Evolutionary conservation across 306 rosid genomes (phyloP).

Genomic region (Castanospermum australe): DNA sequence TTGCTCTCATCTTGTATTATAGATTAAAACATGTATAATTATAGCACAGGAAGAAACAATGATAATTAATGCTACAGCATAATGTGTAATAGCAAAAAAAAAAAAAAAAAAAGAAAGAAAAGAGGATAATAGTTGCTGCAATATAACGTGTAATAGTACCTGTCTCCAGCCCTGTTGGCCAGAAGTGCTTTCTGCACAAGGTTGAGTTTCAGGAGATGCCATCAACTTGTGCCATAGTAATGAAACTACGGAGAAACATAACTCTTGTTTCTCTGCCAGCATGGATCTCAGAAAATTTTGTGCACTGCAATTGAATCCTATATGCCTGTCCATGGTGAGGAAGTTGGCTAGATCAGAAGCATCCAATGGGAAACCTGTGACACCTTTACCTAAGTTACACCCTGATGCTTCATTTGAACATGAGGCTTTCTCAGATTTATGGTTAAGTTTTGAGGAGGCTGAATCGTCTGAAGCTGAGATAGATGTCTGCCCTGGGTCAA

Average conservation of each 20-base stretch:
- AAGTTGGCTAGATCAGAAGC: constrained; percentile 97
- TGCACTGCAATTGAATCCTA: constrained; percentile 81
- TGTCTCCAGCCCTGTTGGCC: constrained; percentile 99
- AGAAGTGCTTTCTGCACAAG: constrained; percentile 90
- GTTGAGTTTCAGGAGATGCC: constrained; percentile 93
- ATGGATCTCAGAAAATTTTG: constrained; percentile 80
- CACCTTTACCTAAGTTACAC: constrained; percentile 56
- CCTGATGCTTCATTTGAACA: constrained; percentile 56
- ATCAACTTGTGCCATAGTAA: constrained; percentile 94
- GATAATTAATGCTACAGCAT: too few species aligned
- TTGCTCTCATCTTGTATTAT: neutral
- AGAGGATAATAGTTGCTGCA: neutral
- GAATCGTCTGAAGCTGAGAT: constrained; percentile 32
- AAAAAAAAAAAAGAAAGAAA: neutral
- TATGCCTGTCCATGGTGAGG: constrained; percentile 87
- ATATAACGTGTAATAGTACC: constrained; percentile 45
- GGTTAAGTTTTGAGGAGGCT: constrained; percentile 39
- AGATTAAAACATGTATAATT: neutral
- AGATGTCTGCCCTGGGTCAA: constrained; percentile 57
- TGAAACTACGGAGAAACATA: constrained; percentile 94
- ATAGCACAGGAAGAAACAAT: constrained; percentile 2
- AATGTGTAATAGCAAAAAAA: too few species aligned
- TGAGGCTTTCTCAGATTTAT: constrained; percentile 39
- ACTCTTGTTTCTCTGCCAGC: constrained; percentile 81
- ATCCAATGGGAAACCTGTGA: constrained; percentile 65